Evolutionary conservation across 805 yeast species (phyloP).

Genomic region (Teunomyces stri): DNA sequence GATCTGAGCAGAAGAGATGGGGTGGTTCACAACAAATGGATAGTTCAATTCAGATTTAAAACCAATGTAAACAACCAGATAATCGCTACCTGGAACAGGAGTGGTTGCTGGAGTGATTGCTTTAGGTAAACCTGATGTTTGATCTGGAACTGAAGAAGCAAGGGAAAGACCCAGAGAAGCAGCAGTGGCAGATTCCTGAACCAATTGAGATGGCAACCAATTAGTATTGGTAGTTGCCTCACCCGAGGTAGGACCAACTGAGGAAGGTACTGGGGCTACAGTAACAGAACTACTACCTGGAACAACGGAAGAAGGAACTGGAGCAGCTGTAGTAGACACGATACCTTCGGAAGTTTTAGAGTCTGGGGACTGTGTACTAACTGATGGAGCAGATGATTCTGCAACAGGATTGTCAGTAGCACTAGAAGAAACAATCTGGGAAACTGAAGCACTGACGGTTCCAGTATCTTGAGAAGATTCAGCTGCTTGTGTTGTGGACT

Average conservation of each 20-base stretch:
- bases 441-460: not conserved
- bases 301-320: not conserved
- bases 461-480: not conserved
- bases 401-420: not conserved
- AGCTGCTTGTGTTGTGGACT: not conserved
- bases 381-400: not conserved
- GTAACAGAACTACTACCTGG: not conserved
- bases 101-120: slow-evolving; percentile 71
- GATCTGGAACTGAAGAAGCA: slow-evolving; percentile 27
- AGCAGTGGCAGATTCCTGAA: slow-evolving; percentile 20
- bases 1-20: slow-evolving; percentile 79
- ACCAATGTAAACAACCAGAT: slow-evolving; percentile 66
- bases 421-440: no score
- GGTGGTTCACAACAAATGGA: slow-evolving; percentile 72
- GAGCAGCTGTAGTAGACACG: not conserved
- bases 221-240: slow-evolving; percentile 12
- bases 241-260: not conserved
- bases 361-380: not conserved
- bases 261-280: slow-evolving; percentile 6
- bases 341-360: not conserved
- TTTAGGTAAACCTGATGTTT: slow-evolving; percentile 62
- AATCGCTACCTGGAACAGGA: slow-evolving; percentile 42
- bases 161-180: slow-evolving; percentile 13
- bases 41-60: slow-evolving; percentile 79
- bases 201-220: slow-evolving; percentile 38